These are phyloP conservation scores for Beta vulgaris DNA, from an alignment of 148 eudicot genomes.

Conservation along the genomic window DNA sequence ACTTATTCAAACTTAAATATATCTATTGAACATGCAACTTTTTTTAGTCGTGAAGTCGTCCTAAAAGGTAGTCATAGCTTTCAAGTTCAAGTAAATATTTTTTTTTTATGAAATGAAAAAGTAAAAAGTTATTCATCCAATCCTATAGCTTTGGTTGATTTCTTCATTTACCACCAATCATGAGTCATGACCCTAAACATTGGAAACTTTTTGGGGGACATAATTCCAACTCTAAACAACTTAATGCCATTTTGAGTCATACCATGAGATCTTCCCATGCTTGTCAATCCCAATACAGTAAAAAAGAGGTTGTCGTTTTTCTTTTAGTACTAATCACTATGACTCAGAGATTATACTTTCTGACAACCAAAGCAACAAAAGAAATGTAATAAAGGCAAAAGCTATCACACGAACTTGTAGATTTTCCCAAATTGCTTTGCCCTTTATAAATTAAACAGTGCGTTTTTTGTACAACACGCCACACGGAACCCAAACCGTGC, in stretches of 20 bases:
- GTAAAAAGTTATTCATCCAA: not conserved
- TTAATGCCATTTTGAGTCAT: constrained; percentile 30
- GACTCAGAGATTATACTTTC: constrained; percentile 27
- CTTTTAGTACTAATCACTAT: constrained; percentile 19
- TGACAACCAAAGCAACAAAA: constrained; percentile 28
- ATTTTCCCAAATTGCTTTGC: not conserved
- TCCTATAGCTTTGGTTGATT: not conserved
- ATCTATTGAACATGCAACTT: too few species aligned
- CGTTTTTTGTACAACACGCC: too few species aligned
- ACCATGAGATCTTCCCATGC: constrained; percentile 7
- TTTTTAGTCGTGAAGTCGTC: too few species aligned
- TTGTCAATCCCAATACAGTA: constrained; percentile 25
- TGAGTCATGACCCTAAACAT: not conserved
- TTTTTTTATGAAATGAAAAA: too few species aligned
- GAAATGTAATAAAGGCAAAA: constrained; percentile 8
- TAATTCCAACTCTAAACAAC: constrained; percentile 13
- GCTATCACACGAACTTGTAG: not conserved
- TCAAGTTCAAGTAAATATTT: too few species aligned
- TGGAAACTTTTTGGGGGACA: constrained; percentile 2
- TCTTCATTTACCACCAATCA: not conserved
- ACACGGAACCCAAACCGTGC: too few species aligned
- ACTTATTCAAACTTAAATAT: too few species aligned
- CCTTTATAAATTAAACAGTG: too few species aligned
- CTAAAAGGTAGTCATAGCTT: too few species aligned
- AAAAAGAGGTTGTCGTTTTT: constrained; percentile 17